Evolutionary conservation across 176 grass and related monocot genomes (phyloP).

Genomic region (Melocanna baccifera): DNA sequence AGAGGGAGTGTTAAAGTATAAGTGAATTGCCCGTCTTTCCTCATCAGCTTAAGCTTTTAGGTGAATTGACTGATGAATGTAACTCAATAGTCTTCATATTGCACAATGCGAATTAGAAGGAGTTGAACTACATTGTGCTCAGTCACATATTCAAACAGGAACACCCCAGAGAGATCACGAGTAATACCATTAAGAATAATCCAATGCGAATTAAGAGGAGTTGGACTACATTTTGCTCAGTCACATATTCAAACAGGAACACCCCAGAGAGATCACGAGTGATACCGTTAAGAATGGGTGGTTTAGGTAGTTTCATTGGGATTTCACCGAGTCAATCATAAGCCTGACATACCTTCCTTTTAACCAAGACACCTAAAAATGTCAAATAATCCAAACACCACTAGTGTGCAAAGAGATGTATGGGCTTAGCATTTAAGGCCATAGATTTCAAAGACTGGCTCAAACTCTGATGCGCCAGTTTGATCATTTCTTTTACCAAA

Average conservation of each 20-base stretch:
- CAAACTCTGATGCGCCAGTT: not conserved
- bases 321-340: not conserved
- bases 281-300: not conserved
- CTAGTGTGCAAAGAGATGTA: not conserved
- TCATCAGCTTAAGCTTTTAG: too few relatives aligned
- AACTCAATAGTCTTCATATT: too few relatives aligned
- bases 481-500: not conserved
- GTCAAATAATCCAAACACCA: not conserved
- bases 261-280: not conserved
- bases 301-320: not conserved
- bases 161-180: not conserved
- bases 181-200: conserved; percentile 2
- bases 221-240: not conserved
- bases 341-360: not conserved
- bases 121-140: not conserved
- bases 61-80: too few relatives aligned
- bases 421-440: not conserved
- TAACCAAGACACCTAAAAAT: not conserved
- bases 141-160: not conserved
- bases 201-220: conserved; percentile 2
- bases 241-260: not conserved
- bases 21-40: too few relatives aligned
- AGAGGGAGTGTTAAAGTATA: too few relatives aligned
- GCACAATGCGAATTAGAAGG: conserved; percentile 3
- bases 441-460: not conserved